Evolutionary conservation across 192 early-diverging fungal genomes (phyloP).

Genomic region (Podila verticillata): DNA sequence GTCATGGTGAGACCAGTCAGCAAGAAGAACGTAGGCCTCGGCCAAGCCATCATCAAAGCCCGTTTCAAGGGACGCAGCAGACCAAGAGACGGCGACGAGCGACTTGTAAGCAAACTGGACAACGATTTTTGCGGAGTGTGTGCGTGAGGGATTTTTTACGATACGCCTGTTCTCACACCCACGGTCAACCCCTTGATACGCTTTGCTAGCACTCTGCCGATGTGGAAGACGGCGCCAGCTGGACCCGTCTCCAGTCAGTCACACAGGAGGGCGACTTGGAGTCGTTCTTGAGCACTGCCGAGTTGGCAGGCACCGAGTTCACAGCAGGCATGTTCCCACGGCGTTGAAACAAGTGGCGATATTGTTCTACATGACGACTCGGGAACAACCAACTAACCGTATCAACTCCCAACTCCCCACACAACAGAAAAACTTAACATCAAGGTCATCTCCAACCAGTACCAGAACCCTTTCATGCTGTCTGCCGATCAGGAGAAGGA

Average conservation of each 20-base stretch:
- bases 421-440: conserved; percentile 79
- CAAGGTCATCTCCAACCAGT: conserved; percentile 76
- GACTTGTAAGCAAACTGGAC: conserved; percentile 39
- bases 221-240: conserved; percentile 81
- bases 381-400: not conserved
- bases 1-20: conserved; percentile 51
- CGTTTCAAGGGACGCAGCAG: conserved; percentile 57
- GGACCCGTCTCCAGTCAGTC: conserved; percentile 92
- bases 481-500: conserved; percentile 81
- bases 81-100: conserved; percentile 53
- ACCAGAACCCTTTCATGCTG: conserved; percentile 87
- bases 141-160: not conserved
- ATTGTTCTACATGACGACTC: too few species aligned
- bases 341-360: too few species aligned
- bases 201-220: conserved; percentile 81
- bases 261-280: conserved; percentile 98
- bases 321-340: conserved; percentile 69
- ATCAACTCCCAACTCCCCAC: not conserved
- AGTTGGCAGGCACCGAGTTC: conserved; percentile 95
- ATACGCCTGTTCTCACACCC: not conserved
- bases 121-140: too few species aligned
- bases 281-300: conserved; percentile 93
- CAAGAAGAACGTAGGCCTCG: conserved; percentile 59
- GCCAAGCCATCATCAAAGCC: conserved; percentile 56
- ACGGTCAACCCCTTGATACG: not conserved